Base-by-base conservation (phyloP, 257 asterid species). In the Solanum piurae region DNA sequence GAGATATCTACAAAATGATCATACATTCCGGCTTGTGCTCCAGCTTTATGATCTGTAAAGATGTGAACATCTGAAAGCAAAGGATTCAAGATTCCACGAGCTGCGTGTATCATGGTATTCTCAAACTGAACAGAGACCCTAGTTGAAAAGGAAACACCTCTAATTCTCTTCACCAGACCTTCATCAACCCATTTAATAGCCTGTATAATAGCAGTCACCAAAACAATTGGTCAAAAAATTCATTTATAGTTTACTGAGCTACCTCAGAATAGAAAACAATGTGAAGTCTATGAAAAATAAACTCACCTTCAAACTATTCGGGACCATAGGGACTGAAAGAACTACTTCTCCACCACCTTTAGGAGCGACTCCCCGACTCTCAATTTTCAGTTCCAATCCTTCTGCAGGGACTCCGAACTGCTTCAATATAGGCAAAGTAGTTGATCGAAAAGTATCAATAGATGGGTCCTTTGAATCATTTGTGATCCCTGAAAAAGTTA, bases 101-200 rank as follows among this genome's bases (percentile, higher is more conserved):
- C 98, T 8, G 98, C 95, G 73, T 92, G 95, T 89, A 92, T 92
- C 94, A 93, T 94, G 68, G 94, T 88, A 86, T 95, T 93, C 93
- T 95, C 99, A 88, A 95, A 93, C 92, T 95, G 98, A 62, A 86
- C 92, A 37, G 98, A 91, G 62, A 97, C 99, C 89, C 93, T 95
- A 44, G 99, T 88, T 55, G 99, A 97, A 91, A 97, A 97, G 69
- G 96, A 89, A 86, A 88, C 88, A 82, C 99, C 99, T 90, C 99
- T 92, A 83, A 97, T 95, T 91, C 98, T 93, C 95, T 95, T 96
- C 88, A 95, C 99, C 98, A 95, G 89, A 88, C 99, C 99, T 91
- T 93, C 98, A 12, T 95, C 99, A 89, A 88, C 94, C 99, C 98
- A 97, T 44, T 92, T 92, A 87, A 92, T 62, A 83, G 99, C 96